Evolutionary conservation across 2,329 filamentous ascomycete species (phyloP).

Genomic region (Beauveria brongniartii): DNA sequence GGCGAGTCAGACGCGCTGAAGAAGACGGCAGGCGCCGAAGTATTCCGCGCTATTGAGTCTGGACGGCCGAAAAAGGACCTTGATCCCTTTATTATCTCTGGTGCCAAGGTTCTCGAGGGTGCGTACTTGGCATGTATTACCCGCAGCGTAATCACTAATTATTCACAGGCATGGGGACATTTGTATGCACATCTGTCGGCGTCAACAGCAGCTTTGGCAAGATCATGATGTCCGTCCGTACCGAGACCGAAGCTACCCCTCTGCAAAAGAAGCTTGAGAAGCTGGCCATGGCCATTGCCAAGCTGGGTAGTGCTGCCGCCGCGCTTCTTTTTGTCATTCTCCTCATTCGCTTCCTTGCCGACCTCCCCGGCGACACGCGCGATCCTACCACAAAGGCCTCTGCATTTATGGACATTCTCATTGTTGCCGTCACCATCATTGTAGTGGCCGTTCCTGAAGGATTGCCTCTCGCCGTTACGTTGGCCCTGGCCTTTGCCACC

Average conservation of each 20-base stretch:
- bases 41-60: slow-evolving; percentile 45
- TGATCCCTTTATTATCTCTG: slow-evolving; percentile 58
- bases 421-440: slow-evolving; percentile 57
- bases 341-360: slow-evolving; percentile 66
- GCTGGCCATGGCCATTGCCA: slow-evolving; percentile 28
- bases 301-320: slow-evolving; percentile 54
- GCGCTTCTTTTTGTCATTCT: slow-evolving; percentile 67
- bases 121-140: neutral
- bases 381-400: slow-evolving; percentile 47
- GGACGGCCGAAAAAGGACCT: slow-evolving; percentile 38
- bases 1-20: slow-evolving; percentile 66
- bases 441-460: slow-evolving; percentile 62
- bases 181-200: slow-evolving; percentile 47
- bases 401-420: slow-evolving; percentile 55
- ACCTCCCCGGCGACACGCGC: slow-evolving; percentile 42
- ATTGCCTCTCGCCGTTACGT: slow-evolving; percentile 57
- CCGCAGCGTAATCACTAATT: neutral
- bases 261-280: slow-evolving; percentile 44
- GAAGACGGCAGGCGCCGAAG: slow-evolving; percentile 53
- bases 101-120: slow-evolving; percentile 45
- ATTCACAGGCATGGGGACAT: slow-evolving; percentile 38
- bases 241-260: slow-evolving; percentile 43
- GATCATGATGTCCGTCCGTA: slow-evolving; percentile 47
- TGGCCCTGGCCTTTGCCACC: slow-evolving; percentile 61
- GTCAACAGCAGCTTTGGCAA: slow-evolving; percentile 46